Evolutionary conservation across 31 red algal genomes (phyloP).

Genomic region (Asparagopsis taxiformis): DNA sequence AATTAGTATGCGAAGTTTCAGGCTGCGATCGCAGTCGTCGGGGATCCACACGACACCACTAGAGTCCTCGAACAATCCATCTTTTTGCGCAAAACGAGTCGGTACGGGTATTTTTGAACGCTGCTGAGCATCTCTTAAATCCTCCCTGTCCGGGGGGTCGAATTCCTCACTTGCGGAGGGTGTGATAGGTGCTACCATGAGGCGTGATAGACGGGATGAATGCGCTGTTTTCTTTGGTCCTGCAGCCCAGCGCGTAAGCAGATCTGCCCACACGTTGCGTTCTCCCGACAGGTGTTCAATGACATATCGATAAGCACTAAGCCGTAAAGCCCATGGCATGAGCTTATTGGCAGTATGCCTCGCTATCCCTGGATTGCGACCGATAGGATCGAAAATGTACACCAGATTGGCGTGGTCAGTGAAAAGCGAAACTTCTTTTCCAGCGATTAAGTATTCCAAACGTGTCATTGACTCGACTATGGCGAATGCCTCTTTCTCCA

Average conservation of each 20-base stretch:
- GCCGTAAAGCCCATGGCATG: slow-evolving; percentile 3
- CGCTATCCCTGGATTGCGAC: not conserved
- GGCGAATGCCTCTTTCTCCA: slow-evolving; percentile 30
- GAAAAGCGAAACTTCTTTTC: not conserved
- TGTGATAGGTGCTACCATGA: too few species aligned
- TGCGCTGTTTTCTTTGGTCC: too few species aligned
- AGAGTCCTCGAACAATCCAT: too few species aligned
- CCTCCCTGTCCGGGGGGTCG: too few species aligned
- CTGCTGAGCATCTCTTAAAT: too few species aligned
- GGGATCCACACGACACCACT: too few species aligned
- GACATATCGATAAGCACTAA: not conserved
- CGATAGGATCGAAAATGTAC: slow-evolving; percentile 8
- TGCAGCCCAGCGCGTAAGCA: not conserved
- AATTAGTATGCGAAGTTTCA: too few species aligned
- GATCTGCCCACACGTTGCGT: not conserved
- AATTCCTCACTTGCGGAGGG: too few species aligned
- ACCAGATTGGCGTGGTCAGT: slow-evolving; percentile 8
- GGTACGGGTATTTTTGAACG: too few species aligned
- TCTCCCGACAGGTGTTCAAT: not conserved
- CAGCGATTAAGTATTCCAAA: slow-evolving; percentile 8
- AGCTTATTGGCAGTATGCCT: slow-evolving; percentile 2
- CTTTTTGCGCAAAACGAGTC: too few species aligned
- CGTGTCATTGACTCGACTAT: slow-evolving; percentile 24
- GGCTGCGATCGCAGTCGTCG: too few species aligned
- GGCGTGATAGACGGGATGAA: too few species aligned